Base-by-base conservation (phyloP, 2,329 filamentous ascomycete genomes). In the Dichotomopilus funicola region DNA sequence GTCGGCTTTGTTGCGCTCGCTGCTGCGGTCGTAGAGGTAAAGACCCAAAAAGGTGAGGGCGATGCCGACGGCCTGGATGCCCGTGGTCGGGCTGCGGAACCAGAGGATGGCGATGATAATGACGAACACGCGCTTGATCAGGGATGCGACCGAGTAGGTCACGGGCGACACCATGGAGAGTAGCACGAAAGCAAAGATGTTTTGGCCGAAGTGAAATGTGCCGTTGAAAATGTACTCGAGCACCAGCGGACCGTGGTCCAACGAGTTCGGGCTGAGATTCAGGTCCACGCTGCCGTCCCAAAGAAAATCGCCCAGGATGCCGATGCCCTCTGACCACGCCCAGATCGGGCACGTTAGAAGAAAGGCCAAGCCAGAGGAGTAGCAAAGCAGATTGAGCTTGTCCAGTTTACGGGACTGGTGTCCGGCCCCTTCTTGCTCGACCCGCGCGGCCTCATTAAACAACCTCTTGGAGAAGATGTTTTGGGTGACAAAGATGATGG, bases 391-490 rank as follows among this genome's bases (percentile, higher is more conserved):
- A 68, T 99, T 99, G 42, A 99, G 82, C 73, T 99, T 99, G 74
- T 99, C 94, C 13, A 96, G 80, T 72, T 96, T 97, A 59, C 85
- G 84, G 44, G 83, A 81, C 54, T 81, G 80, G 10, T 78, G 72
- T 0, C 80, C 78, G 37, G 77, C 71, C 1, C 81, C 81, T 53
- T 96, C 89, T 6, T 85, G 83, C 71, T 96, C 92, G 2, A 89
- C 88, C 56, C 85, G 85, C 6, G 90, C 87, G 6, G 89, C 90
- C 68, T 96, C 91, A 70, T 96, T 99, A 77, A 99, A 99, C 8
- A 99, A 83, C 62, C 90, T 89, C 73, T 99, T 99, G 19, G 92
- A 97, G 62, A 96, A 95, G 55, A 99, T 99, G 68, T 99, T 99
- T 68, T 99, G 94, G 0, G 91, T 94, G 38, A 99, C 94, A 67